Conservation (phyloP, 2,329 filamentous ascomycete genomes). For the Diaporthe citri region DNA sequence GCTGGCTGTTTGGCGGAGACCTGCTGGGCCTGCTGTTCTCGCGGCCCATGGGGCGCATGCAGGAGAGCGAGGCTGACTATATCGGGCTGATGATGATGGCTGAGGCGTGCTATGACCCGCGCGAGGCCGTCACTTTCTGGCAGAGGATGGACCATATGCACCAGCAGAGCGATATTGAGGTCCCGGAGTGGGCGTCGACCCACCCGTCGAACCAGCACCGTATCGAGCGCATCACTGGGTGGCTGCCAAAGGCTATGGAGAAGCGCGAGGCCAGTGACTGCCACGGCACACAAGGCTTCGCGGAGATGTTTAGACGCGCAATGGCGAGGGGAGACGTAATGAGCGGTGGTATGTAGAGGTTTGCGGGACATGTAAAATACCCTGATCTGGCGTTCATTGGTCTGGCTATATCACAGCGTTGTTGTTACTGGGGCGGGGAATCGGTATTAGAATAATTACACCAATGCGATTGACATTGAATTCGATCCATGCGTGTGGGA, state of each 20-base stretch:
- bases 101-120: conserved; percentile 81
- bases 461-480: background rate
- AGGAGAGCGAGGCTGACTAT: conserved; percentile 84
- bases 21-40: conserved; percentile 74
- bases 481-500: background rate
- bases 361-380: background rate
- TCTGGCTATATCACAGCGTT: background rate
- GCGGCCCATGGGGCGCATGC: conserved; percentile 76
- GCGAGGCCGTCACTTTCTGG: conserved; percentile 76
- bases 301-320: conserved; percentile 64
- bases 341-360: conserved; percentile 30
- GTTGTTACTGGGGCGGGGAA: background rate
- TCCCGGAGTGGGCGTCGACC: conserved; percentile 80
- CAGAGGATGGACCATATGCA: conserved; percentile 70
- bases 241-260: conserved; percentile 69
- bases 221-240: conserved; percentile 74
- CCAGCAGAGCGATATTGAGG: conserved; percentile 53
- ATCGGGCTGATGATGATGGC: conserved; percentile 88
- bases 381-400: conserved; percentile 7
- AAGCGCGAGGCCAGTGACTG: conserved; percentile 69
- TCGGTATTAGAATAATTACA: background rate
- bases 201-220: conserved; percentile 79
- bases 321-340: conserved; percentile 52
- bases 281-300: conserved; percentile 63
- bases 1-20: conserved; percentile 58